These are phyloP conservation scores for Eremomyces bilateralis DNA, from an alignment of 495 filamentous ascomycete species.

Conservation along the genomic window DNA sequence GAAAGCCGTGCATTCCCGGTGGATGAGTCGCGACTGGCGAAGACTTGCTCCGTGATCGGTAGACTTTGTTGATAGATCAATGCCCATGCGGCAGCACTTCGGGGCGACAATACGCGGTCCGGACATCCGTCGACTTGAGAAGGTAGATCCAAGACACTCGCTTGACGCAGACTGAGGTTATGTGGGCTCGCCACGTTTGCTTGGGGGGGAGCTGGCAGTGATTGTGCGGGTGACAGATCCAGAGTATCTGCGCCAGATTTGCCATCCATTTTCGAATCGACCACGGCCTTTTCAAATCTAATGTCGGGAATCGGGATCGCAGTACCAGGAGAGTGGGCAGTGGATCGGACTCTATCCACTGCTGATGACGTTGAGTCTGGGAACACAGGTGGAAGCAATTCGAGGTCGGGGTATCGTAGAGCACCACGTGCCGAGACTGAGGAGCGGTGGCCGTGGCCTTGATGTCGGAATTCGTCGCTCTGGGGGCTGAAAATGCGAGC, in stretches of 20 bases:
- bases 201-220: neutral
- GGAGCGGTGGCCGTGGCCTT: conserved; percentile 12
- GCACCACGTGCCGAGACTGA: conserved; percentile 6
- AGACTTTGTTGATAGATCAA: too few relatives aligned
- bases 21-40: too few relatives aligned
- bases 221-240: neutral
- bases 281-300: neutral
- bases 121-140: too few relatives aligned
- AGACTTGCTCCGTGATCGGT: too few relatives aligned
- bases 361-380: too few relatives aligned
- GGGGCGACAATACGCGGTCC: too few relatives aligned
- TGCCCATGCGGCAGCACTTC: too few relatives aligned
- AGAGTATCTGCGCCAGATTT: neutral
- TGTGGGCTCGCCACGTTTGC: too few relatives aligned
- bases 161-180: too few relatives aligned
- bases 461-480: conserved; percentile 9
- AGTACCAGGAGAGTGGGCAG: conserved; percentile 2
- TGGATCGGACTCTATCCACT: too few relatives aligned
- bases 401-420: conserved; percentile 12
- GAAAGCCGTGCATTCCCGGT: too few relatives aligned
- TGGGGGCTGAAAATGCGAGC: conserved; percentile 10
- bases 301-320: neutral
- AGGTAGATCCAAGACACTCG: too few relatives aligned
- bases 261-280: neutral
- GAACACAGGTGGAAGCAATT: conserved; percentile 10